These are phyloP conservation scores for Triangularia setosa DNA, from an alignment of 2,329 filamentous ascomycete species.

Conservation along the genomic window DNA sequence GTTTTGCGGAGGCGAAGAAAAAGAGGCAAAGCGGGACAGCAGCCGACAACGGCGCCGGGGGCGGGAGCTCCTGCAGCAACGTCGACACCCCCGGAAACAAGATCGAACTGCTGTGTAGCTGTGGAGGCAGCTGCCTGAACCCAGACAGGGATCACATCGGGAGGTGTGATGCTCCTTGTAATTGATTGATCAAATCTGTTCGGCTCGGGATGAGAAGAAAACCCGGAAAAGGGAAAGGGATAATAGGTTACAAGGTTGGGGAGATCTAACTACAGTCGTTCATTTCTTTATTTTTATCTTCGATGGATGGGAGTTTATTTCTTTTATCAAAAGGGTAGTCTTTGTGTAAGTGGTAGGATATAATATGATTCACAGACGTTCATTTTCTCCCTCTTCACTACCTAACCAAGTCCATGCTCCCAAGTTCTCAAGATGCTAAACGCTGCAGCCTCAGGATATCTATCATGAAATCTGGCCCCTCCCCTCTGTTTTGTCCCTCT, in stretches of 20 bases:
- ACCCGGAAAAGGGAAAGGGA: neutral
- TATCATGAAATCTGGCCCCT: neutral
- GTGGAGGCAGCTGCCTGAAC: slow-evolving; percentile 23
- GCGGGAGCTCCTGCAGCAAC: slow-evolving; percentile 5
- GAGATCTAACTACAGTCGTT: neutral
- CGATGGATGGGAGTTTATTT: neutral
- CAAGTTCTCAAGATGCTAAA: too few species aligned
- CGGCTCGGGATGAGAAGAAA: neutral
- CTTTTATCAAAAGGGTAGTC: neutral
- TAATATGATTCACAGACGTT: too few species aligned
- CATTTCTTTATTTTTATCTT: neutral
- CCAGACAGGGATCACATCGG: slow-evolving; percentile 24
- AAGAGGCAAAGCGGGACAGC: neutral
- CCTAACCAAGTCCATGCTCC: too few species aligned
- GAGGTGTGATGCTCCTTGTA: slow-evolving; percentile 24
- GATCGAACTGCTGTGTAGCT: slow-evolving; percentile 24
- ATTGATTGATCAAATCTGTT: neutral
- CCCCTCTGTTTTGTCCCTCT: neutral
- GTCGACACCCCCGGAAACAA: slow-evolving; percentile 18
- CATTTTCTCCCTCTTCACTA: too few species aligned
- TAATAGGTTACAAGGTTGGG: neutral
- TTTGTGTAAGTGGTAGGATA: too few species aligned
- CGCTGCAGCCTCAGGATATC: neutral
- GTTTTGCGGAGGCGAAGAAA: neutral
- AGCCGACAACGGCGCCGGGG: neutral